Evolutionary conservation across 305 asterid species (phyloP).

Genomic region (Solanum hybrid): DNA sequence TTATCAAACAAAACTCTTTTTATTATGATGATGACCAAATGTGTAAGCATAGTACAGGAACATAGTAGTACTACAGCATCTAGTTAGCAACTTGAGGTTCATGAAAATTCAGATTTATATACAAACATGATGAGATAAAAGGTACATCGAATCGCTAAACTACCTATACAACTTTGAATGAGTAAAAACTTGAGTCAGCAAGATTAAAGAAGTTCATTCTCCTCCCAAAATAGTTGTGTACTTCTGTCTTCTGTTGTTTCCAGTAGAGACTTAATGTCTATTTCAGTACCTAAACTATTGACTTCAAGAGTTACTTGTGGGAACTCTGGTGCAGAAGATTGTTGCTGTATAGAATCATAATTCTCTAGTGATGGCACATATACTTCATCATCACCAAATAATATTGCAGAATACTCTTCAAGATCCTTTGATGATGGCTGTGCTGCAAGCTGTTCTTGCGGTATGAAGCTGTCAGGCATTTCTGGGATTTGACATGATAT

Average conservation of each 20-base stretch:
- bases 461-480: neutral
- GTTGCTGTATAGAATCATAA: neutral
- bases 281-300: conserved; percentile 1
- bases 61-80: neutral
- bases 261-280: neutral
- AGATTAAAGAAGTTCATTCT: neutral
- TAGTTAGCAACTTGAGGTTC: neutral
- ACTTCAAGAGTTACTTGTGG: neutral
- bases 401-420: neutral
- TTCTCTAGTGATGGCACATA: neutral
- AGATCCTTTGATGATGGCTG: neutral
- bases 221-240: conserved; percentile 3
- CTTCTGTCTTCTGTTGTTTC: neutral
- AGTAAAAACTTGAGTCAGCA: neutral
- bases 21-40: neutral
- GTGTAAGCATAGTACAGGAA: neutral
- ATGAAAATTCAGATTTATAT: neutral
- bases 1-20: neutral
- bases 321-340: neutral
- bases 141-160: neutral
- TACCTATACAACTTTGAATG: neutral
- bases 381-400: neutral
- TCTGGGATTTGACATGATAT: neutral
- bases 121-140: neutral
- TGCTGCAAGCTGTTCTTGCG: neutral